These are phyloP conservation scores for Debaryomyces sp. DNA, from an alignment of 1,139 yeast genomes.

Conservation along the genomic window DNA sequence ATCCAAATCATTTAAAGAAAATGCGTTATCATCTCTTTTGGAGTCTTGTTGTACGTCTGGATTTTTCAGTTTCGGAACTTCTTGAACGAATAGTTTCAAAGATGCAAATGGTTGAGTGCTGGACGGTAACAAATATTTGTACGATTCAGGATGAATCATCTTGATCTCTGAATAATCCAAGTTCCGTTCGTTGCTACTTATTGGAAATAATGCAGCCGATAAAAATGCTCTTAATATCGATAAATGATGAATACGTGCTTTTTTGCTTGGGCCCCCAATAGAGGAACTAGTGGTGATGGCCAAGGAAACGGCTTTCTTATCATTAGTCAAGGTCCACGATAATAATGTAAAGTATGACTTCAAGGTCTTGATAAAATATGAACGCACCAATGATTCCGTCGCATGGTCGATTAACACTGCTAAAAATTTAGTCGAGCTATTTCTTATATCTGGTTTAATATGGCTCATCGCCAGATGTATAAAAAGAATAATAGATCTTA, in stretches of 20 bases:
- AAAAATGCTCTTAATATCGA: slow-evolving; percentile 47
- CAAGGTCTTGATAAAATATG: slow-evolving; percentile 61
- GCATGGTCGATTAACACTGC: slow-evolving; percentile 51
- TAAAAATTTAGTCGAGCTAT: slow-evolving; percentile 68
- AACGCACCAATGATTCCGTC: slow-evolving; percentile 52
- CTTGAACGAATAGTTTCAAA: slow-evolving; percentile 53
- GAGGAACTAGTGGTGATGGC: slow-evolving; percentile 49
- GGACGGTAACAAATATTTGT: slow-evolving; percentile 54
- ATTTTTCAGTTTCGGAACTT: slow-evolving; percentile 20
- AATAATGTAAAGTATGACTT: slow-evolving; percentile 58
- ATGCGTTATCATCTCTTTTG: slow-evolving; percentile 28
- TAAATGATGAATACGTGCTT: slow-evolving; percentile 46
- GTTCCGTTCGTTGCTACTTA: slow-evolving; percentile 6
- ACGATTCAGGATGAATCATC: slow-evolving; percentile 47
- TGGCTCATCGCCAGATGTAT: slow-evolving; percentile 96
- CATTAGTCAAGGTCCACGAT: slow-evolving; percentile 57
- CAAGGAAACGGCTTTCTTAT: slow-evolving; percentile 47
- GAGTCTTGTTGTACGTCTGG: not conserved
- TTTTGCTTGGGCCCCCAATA: slow-evolving; percentile 40
- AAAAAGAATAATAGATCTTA: slow-evolving; percentile 67
- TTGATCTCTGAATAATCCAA: slow-evolving; percentile 11
- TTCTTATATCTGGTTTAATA: slow-evolving; percentile 71
- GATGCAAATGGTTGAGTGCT: slow-evolving; percentile 64
- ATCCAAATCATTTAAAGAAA: slow-evolving; percentile 34
- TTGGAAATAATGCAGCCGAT: slow-evolving; percentile 36